A percentile compares a stretch with the other conserved stretches of the same genome.
phyloP scores from a whole-genome alignment of 768 basidiomycete genomes.

The Candolleomyces eurysporus region DNA sequence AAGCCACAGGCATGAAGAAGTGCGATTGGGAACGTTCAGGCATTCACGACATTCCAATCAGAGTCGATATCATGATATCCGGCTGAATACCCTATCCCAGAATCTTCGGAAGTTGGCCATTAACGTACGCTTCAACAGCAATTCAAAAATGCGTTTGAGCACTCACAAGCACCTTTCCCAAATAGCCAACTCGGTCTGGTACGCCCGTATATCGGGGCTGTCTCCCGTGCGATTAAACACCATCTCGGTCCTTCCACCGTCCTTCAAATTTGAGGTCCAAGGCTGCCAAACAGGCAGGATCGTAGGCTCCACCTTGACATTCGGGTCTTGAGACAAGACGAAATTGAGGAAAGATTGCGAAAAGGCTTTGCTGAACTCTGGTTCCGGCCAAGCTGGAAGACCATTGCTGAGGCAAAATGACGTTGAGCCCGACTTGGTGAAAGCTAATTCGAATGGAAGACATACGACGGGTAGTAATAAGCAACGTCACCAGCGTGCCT shows the following conservation, averaged over 20 bases:
- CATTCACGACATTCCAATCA: too few species aligned
- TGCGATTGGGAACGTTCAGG: too few species aligned
- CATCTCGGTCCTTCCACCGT: not conserved
- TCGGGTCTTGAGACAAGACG: not conserved
- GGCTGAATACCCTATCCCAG: too few species aligned
- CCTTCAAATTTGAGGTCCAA: not conserved
- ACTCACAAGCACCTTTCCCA: too few species aligned
- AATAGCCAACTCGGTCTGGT: too few species aligned
- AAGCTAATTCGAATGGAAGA: not conserved
- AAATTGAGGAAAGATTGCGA: not conserved
- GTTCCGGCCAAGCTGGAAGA: not conserved
- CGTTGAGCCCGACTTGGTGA: not conserved
- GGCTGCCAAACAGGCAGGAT: not conserved
- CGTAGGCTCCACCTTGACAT: not conserved
- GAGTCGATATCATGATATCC: too few species aligned
- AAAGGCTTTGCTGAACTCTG: not conserved
- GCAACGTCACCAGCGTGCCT: constrained; percentile 33
- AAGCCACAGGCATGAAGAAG: too few species aligned
- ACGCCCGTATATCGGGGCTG: too few species aligned
- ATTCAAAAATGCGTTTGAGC: too few species aligned
- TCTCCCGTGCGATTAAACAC: too few species aligned
- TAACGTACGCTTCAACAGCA: too few species aligned
- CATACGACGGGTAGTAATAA: constrained; percentile 44
- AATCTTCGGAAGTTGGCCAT: too few species aligned
- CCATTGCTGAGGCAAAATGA: not conserved